These are phyloP conservation scores for Trichoderma lentiforme DNA, from an alignment of 2,329 filamentous ascomycete genomes.

Conservation along the genomic window DNA sequence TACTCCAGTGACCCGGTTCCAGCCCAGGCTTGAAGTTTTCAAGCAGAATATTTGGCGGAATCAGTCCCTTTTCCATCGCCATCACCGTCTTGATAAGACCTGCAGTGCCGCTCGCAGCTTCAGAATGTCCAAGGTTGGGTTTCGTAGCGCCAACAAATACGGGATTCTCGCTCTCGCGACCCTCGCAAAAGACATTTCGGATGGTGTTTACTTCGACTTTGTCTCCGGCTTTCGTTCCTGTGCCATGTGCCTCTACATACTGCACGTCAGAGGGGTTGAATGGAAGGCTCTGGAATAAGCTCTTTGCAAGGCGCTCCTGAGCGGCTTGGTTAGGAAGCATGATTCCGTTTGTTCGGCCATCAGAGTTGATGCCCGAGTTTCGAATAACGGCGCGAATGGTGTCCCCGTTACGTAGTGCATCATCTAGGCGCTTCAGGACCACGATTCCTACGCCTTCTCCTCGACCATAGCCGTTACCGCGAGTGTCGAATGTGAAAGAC, in stretches of 20 bases:
- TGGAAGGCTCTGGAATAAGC: not conserved
- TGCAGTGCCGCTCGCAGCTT: conserved; percentile 1
- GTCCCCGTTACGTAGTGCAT: conserved; percentile 43
- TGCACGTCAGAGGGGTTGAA: not conserved
- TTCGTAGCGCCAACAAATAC: conserved; percentile 4
- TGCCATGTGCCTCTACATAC: conserved; percentile 18
- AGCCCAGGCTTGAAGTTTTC: conserved; percentile 1
- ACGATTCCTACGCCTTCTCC: conserved; percentile 37
- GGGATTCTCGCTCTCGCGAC: not conserved
- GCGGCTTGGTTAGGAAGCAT: conserved; percentile 27
- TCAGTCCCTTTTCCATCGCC: conserved; percentile 10
- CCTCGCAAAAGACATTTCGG: not conserved
- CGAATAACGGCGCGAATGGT: conserved; percentile 35
- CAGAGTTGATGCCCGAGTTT: conserved; percentile 36
- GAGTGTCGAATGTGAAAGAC: conserved; percentile 34
- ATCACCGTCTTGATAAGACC: conserved; percentile 11
- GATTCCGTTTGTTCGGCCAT: conserved; percentile 42
- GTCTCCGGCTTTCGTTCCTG: conserved; percentile 22
- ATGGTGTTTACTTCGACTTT: conserved; percentile 19
- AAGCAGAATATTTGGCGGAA: not conserved
- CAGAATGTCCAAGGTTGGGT: conserved; percentile 7
- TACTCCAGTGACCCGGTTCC: not conserved
- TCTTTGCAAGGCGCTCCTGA: conserved; percentile 26
- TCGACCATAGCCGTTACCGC: conserved; percentile 49
- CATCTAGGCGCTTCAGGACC: conserved; percentile 42